Base-by-base conservation (phyloP, 495 filamentous ascomycete genomes). In the Daldinia loculata region DNA sequence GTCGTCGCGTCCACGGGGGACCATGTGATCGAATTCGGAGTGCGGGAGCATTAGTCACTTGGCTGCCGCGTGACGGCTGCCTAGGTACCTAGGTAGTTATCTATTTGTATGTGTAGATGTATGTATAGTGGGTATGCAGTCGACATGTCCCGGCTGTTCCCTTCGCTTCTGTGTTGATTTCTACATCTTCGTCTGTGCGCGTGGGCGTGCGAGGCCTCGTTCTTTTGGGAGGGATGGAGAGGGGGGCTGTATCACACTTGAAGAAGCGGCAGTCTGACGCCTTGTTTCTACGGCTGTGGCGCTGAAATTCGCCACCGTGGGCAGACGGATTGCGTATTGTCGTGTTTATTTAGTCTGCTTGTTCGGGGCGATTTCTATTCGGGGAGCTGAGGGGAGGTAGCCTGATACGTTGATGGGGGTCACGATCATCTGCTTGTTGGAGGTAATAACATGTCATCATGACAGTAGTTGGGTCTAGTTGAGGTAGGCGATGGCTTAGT, bases 1-100 rank as follows among this genome's bases (percentile, higher is more conserved):
- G 26, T 64, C 51, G 43, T 66, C 70, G 70, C 70, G 70, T 69
- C 61, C 56, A 45, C 62, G 66, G 55, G 61, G 62, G 56, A 19
- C 65, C 70, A 73, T 73, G 70, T 73, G 70, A 73, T 50, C 66
- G 51, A 27, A 60, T 69, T 73, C 50, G 66, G 64, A 30, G 63
- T 50, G 55, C 34, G 52, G 38, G 34, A 52, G 50, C 63, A 64
- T 73, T 73, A 73, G 61, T 73, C 68, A 56, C 53, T 56, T 58
- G 17, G 27, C 39, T 56, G 64, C 53, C 69, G 52, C 69, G 69
- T 72, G 69, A 72, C 34, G 64, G 53, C 12, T 66, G 63, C 63
- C 63, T 70, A 34, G 27, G 1, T 3, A 26, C 63, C 63, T 70
- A 34, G 27, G 1, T 3, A 26, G 56, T 30, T 22, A 22, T 69